These are phyloP conservation scores for Gypsophila paniculata DNA, from an alignment of 179 eudicot species.

Conservation along the genomic window DNA sequence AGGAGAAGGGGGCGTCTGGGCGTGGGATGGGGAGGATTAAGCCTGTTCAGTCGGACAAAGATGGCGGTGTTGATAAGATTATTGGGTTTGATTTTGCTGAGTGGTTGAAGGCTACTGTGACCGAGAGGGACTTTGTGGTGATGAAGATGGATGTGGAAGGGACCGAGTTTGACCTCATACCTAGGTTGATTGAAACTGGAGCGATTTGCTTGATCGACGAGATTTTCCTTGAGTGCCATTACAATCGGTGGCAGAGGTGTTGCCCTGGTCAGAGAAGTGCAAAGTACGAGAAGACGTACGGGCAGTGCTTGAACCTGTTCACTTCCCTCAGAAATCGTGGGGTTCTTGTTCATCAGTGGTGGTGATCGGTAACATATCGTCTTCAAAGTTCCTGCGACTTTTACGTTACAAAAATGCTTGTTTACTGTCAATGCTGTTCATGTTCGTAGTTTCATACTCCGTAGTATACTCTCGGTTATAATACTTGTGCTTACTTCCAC, in stretches of 20 bases:
- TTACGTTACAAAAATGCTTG: too few species aligned
- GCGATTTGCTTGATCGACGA: constrained; percentile 78
- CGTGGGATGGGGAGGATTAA: constrained; percentile 82
- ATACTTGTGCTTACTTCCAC: constrained; percentile 4
- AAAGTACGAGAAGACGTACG: constrained; percentile 44
- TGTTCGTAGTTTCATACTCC: background rate
- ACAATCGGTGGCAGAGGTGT: constrained; percentile 84
- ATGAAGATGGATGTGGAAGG: constrained; percentile 99
- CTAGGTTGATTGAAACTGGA: constrained; percentile 59
- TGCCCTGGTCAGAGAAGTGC: constrained; percentile 70
- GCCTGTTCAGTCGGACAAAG: constrained; percentile 42
- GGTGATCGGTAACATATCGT: constrained; percentile 29
- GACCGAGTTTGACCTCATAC: constrained; percentile 64
- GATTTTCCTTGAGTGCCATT: constrained; percentile 75
- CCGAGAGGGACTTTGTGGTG: constrained; percentile 77
- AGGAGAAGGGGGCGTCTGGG: constrained; percentile 49
- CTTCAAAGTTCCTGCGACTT: constrained; percentile 8
- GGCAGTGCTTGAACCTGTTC: constrained; percentile 44
- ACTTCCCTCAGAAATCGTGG: constrained; percentile 43
- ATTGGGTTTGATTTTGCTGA: constrained; percentile 79
- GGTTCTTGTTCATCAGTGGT: constrained; percentile 56
- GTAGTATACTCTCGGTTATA: constrained; percentile 17
- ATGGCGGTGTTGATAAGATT: constrained; percentile 51
- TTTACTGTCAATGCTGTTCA: constrained; percentile 17
- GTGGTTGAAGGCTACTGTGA: constrained; percentile 75